Percentiles rank a stretch among this genome's conserved stretches.
These are phyloP conservation scores for Diaporthe eres DNA, from an alignment of 2,329 filamentous ascomycete genomes.

Conservation along the genomic window DNA sequence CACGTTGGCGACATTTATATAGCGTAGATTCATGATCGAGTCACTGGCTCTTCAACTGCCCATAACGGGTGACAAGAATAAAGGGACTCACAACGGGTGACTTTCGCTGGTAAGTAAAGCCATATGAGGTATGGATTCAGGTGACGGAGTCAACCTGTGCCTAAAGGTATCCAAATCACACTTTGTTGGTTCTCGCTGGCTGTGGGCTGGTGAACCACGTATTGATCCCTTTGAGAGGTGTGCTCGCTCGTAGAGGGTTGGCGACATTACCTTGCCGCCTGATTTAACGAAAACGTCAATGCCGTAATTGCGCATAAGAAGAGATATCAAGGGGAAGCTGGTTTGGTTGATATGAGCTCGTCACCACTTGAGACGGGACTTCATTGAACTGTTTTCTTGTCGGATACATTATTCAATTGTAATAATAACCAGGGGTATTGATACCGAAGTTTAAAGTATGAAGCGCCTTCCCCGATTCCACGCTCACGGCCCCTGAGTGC, in stretches of 20 bases:
- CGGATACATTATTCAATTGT: not conserved
- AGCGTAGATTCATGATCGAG: not conserved
- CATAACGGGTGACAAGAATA: too few relatives aligned
- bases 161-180: too few relatives aligned
- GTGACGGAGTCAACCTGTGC: not conserved
- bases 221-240: too few relatives aligned
- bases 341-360: too few relatives aligned
- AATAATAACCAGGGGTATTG: conserved; percentile 13
- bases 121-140: rapidly evolving
- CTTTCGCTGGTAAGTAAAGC: not conserved
- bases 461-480: not conserved
- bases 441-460: not conserved
- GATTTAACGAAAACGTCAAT: too few relatives aligned
- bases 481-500: not conserved
- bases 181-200: too few relatives aligned
- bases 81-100: rapidly evolving
- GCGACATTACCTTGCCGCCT: too few relatives aligned
- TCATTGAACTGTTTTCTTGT: too few relatives aligned
- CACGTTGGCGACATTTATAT: not conserved
- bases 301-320: too few relatives aligned
- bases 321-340: rapidly evolving
- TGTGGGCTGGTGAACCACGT: rapidly evolving
- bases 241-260: too few relatives aligned
- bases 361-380: too few relatives aligned
- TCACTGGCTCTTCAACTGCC: not conserved